phyloP scores from a whole-genome alignment of 176 grass and related monocot species.

The Musa acuminata region DNA sequence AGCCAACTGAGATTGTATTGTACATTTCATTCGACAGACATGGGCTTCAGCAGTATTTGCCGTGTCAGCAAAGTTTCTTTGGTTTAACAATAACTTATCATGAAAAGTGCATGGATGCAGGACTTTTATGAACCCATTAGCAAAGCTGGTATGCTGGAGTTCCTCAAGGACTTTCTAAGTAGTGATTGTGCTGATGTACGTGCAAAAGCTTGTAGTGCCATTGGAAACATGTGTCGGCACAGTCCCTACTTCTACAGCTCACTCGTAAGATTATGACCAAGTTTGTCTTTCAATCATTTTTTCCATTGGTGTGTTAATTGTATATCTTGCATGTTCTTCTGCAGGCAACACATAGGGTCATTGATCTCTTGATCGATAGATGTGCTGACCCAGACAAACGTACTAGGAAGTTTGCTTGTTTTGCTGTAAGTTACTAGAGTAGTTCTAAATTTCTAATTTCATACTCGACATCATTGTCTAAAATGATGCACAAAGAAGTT shows the following conservation, averaged over 20 bases:
- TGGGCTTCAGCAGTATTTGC: neutral
- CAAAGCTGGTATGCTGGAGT: slow-evolving; percentile 58
- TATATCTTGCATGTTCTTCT: slow-evolving; percentile 8
- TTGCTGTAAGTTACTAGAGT: slow-evolving; percentile 57
- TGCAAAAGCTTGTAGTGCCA: slow-evolving; percentile 96
- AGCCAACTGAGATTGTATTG: neutral
- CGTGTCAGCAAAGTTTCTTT: neutral
- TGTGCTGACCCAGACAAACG: slow-evolving; percentile 88
- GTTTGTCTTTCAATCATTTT: neutral
- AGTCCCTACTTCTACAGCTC: slow-evolving; percentile 74
- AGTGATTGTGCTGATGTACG: slow-evolving; percentile 72
- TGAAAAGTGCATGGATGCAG: slow-evolving; percentile 23
- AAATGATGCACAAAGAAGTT: neutral
- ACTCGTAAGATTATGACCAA: slow-evolving; percentile 52
- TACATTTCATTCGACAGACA: neutral
- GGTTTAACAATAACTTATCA: neutral
- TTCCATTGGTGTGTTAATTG: neutral
- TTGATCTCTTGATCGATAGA: slow-evolving; percentile 82
- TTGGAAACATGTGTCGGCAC: slow-evolving; percentile 97
- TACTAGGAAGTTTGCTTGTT: slow-evolving; percentile 92
- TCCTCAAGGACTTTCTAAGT: slow-evolving; percentile 56
- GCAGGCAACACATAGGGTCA: slow-evolving; percentile 57
- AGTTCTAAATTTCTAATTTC: too few relatives aligned
- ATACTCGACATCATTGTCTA: neutral
- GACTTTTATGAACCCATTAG: slow-evolving; percentile 82